These are phyloP conservation scores for Phaffia australis DNA, from an alignment of 768 basidiomycete species.

Conservation along the genomic window DNA sequence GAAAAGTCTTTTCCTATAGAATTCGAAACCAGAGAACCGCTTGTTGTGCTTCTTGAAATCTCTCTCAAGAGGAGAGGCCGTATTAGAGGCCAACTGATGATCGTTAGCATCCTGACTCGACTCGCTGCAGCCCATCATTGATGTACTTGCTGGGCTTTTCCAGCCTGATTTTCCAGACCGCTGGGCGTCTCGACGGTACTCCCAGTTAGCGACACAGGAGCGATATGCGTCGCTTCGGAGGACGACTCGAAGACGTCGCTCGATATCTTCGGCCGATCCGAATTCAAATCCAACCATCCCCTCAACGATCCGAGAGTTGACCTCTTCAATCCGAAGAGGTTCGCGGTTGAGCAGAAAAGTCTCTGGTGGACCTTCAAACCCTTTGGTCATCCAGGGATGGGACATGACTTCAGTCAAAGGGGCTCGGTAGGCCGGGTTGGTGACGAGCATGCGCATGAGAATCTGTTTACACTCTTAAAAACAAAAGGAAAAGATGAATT, in stretches of 20 bases:
- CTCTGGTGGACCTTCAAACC: slow-evolving; percentile 66
- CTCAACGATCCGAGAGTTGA: slow-evolving; percentile 72
- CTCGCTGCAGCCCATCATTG: not conserved
- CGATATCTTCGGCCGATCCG: slow-evolving; percentile 76
- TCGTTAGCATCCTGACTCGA: not conserved
- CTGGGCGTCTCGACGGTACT: slow-evolving; percentile 42
- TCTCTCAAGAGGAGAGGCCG: not conserved
- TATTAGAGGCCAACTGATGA: not conserved
- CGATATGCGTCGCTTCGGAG: slow-evolving; percentile 68
- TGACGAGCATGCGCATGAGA: slow-evolving; percentile 89
- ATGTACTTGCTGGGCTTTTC: slow-evolving; percentile 4
- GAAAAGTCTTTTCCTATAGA: slow-evolving; percentile 81
- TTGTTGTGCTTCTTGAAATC: slow-evolving; percentile 49
- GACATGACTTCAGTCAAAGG: slow-evolving; percentile 69
- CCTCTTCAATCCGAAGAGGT: slow-evolving; percentile 75
- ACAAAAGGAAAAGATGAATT: not conserved
- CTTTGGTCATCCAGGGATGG: slow-evolving; percentile 89
- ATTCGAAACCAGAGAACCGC: slow-evolving; percentile 90
- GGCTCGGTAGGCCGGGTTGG: slow-evolving; percentile 74
- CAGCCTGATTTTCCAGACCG: not conserved
- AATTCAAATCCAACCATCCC: slow-evolving; percentile 97
- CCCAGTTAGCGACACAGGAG: slow-evolving; percentile 65
- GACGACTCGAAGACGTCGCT: slow-evolving; percentile 56
- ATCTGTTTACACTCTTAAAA: slow-evolving; percentile 80
- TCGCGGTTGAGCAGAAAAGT: slow-evolving; percentile 78